Conservation (phyloP, 164 flowering plant genomes). For the Nymphaea thermarum region DNA sequence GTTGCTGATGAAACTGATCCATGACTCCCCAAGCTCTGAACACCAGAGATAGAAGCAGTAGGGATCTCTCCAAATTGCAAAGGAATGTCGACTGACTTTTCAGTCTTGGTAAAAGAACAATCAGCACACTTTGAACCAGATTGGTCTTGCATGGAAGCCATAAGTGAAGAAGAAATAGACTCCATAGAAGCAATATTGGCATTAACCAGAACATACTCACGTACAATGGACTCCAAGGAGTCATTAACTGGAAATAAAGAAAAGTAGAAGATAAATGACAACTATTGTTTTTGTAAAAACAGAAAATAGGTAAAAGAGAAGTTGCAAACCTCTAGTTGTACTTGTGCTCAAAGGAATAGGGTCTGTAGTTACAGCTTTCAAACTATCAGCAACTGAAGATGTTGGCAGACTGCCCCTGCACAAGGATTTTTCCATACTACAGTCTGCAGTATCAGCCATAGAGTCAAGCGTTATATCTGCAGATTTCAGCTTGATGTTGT, state of each 20-base stretch:
- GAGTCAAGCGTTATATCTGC: slow-evolving; percentile 1
- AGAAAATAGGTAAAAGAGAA: not conserved
- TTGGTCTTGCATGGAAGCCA: slow-evolving; percentile 21
- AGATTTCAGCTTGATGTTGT: not conserved
- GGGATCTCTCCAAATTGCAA: slow-evolving; percentile 10
- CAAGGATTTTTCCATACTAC: slow-evolving; percentile 10
- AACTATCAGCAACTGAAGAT: slow-evolving; percentile 7
- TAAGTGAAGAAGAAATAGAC: slow-evolving; percentile 23
- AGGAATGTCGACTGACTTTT: slow-evolving; percentile 9
- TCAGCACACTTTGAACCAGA: slow-evolving; percentile 1
- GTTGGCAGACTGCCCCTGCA: slow-evolving; percentile 3
- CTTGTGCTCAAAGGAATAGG: slow-evolving; percentile 1
- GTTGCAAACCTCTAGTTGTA: slow-evolving; percentile 11
- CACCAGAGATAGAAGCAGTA: slow-evolving; percentile 10
- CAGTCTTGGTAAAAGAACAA: slow-evolving; percentile 10
- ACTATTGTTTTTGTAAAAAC: not conserved
- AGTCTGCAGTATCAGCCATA: slow-evolving; percentile 6
- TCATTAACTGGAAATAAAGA: slow-evolving; percentile 26
- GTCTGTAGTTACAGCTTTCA: slow-evolving; percentile 1
- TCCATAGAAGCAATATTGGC: slow-evolving; percentile 29
- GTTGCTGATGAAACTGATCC: slow-evolving; percentile 11
- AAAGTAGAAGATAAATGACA: not conserved
- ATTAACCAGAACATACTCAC: slow-evolving; percentile 46
- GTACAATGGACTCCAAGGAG: slow-evolving; percentile 40
- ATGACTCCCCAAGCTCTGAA: slow-evolving; percentile 8